Base-by-base conservation (phyloP, 2,329 filamentous ascomycete genomes). In the Fonsecaea multimorphosa region DNA sequence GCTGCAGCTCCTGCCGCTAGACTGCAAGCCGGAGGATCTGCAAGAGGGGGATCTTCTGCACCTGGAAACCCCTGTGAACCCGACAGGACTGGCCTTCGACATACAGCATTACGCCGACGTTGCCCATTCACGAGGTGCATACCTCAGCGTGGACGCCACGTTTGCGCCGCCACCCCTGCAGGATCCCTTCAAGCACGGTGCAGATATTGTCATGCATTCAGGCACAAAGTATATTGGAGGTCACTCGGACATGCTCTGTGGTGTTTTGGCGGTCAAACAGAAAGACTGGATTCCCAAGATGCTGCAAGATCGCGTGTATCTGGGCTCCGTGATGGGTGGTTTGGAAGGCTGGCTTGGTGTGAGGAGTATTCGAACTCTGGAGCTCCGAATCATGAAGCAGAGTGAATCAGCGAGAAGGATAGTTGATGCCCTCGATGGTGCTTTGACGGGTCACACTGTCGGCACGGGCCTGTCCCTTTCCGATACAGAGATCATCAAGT, bases 161-260 rank as follows among this genome's bases (percentile, higher is more conserved):
- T 97, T 99, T 78, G 95, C 88, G 2, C 95, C 95, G 46, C 95
- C 95, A 34, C 91, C 92, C 31, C 81, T 99, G 65, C 90, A 92
- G 76, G 91, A 97, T 73, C 93, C 95, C 0, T 95, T 98, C 73
- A 75, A 77, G 31, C 89, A 86, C 76, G 94, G 92, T 54, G 92
- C 90, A 31, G 94, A 98, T 78, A 79, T 93, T 0, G 86, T 97
- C 36, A 91, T 98, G 91, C 95, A 99, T 79, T 90, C 86, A 58
- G 95, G 93, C 2, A 97, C 93, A 19, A 99, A 98, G 83, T 99
- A 98, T 79, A 87, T 99, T 71, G 95, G 95, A 22, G 95, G 95
- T 0, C 95, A 99, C 80, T 94, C 90, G 70, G 95, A 99, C 79
- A 85, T 98, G 84, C 86, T 98, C 5, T 96, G 91, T 75, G 95